Percentiles rank a stretch among this genome's conserved stretches.
These are phyloP conservation scores for Gentiana straminea DNA, from an alignment of 257 asterid species.

Conservation along the genomic window DNA sequence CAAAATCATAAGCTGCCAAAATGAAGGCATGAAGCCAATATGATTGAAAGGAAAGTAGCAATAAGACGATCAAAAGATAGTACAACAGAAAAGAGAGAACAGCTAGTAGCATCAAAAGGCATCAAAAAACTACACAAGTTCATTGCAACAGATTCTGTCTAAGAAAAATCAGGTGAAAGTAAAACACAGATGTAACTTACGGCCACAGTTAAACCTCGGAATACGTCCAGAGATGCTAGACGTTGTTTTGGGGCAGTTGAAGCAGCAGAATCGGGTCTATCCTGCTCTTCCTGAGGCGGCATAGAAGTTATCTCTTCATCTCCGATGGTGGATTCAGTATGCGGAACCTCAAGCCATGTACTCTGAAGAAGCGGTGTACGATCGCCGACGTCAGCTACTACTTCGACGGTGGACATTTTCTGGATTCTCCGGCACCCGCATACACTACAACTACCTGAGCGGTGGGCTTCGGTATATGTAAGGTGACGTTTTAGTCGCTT, in stretches of 20 bases:
- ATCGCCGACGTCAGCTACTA: slow-evolving; percentile 35
- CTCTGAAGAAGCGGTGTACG: slow-evolving; percentile 48
- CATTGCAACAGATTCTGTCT: background rate
- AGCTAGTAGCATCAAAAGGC: background rate
- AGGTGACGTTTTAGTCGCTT: too few species aligned
- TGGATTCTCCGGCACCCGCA: background rate
- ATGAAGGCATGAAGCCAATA: too few species aligned
- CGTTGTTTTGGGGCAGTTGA: slow-evolving; percentile 47
- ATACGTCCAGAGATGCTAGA: slow-evolving; percentile 74
- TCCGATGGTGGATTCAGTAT: slow-evolving; percentile 8
- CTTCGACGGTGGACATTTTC: slow-evolving; percentile 44
- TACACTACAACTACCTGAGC: too few species aligned
- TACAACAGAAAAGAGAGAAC: background rate
- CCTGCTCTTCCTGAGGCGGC: slow-evolving; percentile 10
- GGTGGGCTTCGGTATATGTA: too few species aligned
- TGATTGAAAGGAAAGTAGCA: background rate
- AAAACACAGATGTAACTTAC: slow-evolving; percentile 26
- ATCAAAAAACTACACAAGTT: background rate
- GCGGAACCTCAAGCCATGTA: slow-evolving; percentile 19
- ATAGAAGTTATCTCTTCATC: slow-evolving; percentile 23
- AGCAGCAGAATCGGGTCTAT: slow-evolving; percentile 21
- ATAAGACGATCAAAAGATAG: background rate
- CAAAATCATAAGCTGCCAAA: too few species aligned
- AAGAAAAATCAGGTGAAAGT: background rate
- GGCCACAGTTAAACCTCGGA: slow-evolving; percentile 88